These are phyloP conservation scores for Euphorbia neoarborescens DNA, from an alignment of 441 rosid species.

Conservation along the genomic window DNA sequence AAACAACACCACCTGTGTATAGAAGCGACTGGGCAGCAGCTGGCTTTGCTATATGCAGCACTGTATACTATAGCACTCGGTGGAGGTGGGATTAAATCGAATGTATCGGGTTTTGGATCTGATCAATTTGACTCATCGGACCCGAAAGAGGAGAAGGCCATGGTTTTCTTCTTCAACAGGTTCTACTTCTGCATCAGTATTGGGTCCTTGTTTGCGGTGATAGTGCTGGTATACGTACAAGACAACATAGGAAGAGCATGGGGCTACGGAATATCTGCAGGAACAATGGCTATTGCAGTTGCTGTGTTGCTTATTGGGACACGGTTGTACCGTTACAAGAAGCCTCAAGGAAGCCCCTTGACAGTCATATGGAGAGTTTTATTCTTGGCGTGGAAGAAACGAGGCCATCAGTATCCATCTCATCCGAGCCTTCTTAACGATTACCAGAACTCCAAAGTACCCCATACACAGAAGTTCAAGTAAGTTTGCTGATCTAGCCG, in stretches of 20 bases:
- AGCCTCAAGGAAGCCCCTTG: conserved; percentile 77
- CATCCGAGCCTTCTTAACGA: conserved; percentile 53
- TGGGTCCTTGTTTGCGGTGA: conserved; percentile 65
- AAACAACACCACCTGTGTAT: conserved; percentile 53
- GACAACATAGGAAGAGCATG: conserved; percentile 86
- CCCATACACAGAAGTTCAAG: conserved; percentile 50
- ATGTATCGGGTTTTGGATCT: conserved; percentile 79
- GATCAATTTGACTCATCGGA: conserved; percentile 71
- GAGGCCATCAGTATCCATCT: conserved; percentile 38
- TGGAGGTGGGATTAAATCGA: conserved; percentile 87
- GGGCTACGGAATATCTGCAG: conserved; percentile 86
- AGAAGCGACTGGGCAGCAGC: conserved; percentile 54
- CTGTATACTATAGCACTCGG: conserved; percentile 75
- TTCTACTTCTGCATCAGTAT: conserved; percentile 72
- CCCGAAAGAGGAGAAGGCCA: conserved; percentile 67
- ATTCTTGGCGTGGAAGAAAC: conserved; percentile 70
- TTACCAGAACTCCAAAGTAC: conserved; percentile 45
- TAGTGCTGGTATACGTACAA: conserved; percentile 70
- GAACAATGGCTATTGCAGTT: conserved; percentile 62
- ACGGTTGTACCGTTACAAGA: conserved; percentile 55
- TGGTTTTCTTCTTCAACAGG: conserved; percentile 86
- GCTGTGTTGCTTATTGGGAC: conserved; percentile 53
- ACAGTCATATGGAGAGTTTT: conserved; percentile 65
- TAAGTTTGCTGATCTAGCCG: conserved; percentile 28
- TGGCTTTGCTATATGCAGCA: conserved; percentile 65